These are phyloP conservation scores for Fusarium neocosmosporiellum DNA, from an alignment of 2,329 filamentous ascomycete genomes.

Conservation along the genomic window DNA sequence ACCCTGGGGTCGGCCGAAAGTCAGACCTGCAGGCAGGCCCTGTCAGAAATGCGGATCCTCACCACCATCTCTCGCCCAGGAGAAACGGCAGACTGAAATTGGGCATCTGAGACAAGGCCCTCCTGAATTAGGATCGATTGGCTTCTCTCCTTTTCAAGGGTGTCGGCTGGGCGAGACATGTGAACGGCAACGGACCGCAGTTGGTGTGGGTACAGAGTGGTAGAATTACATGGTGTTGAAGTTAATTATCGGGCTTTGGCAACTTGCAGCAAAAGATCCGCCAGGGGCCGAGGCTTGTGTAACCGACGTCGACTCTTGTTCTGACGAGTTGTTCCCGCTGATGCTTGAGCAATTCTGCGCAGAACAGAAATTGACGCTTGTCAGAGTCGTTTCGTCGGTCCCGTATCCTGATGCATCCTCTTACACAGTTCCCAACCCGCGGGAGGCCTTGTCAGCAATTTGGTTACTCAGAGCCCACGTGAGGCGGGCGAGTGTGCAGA, in stretches of 20 bases:
- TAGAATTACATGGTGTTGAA: slow-evolving; percentile 8
- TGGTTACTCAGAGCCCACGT: slow-evolving; percentile 34
- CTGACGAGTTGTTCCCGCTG: not conserved
- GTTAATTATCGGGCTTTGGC: slow-evolving; percentile 5
- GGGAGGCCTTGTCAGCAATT: slow-evolving; percentile 39
- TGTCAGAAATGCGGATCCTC: slow-evolving; percentile 12
- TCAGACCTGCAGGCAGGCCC: slow-evolving; percentile 9
- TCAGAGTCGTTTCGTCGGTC: not conserved
- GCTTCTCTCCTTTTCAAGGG: slow-evolving; percentile 7
- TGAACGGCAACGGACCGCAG: slow-evolving; percentile 31
- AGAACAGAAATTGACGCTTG: not conserved
- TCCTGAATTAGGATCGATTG: slow-evolving; percentile 26
- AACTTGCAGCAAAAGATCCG: not conserved
- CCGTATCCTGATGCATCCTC: slow-evolving; percentile 3
- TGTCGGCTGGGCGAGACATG: slow-evolving; percentile 34
- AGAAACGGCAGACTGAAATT: slow-evolving; percentile 11
- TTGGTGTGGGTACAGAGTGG: slow-evolving; percentile 27
- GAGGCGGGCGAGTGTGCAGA: slow-evolving; percentile 29
- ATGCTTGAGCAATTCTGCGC: not conserved
- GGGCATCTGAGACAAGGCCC: slow-evolving; percentile 34
- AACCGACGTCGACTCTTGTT: not conserved
- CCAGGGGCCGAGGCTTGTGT: not conserved
- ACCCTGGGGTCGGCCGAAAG: slow-evolving; percentile 6
- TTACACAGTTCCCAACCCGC: not conserved
- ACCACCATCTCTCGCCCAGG: not conserved